phyloP scores from a whole-genome alignment of 2,329 filamentous ascomycete genomes.

The Hymenoscyphus repandus region DNA sequence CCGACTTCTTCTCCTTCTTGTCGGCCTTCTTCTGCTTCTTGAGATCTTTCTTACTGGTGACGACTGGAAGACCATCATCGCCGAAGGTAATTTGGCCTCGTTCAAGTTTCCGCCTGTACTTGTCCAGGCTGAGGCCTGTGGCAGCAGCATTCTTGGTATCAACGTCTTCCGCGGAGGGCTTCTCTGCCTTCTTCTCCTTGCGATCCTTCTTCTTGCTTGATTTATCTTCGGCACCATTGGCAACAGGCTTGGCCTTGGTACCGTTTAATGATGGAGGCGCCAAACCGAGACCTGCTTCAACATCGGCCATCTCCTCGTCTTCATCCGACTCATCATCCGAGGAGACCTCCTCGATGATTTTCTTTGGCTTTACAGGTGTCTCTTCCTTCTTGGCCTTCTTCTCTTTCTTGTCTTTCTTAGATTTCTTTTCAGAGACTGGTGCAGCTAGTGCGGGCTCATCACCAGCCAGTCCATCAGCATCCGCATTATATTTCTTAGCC shows the following conservation, averaged over 20 bases:
- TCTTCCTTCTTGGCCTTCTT: slow-evolving; percentile 36
- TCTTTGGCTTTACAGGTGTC: slow-evolving; percentile 33
- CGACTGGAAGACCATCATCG: slow-evolving; percentile 58
- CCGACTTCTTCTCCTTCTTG: slow-evolving; percentile 34
- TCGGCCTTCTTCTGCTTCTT: slow-evolving; percentile 65
- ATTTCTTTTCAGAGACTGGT: slow-evolving; percentile 39
- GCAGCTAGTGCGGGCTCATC: slow-evolving; percentile 56
- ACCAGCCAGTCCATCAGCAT: slow-evolving; percentile 78
- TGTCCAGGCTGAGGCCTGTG: slow-evolving; percentile 65
- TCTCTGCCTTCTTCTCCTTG: slow-evolving; percentile 19
- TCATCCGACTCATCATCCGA: slow-evolving; percentile 22
- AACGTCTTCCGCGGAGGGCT: slow-evolving; percentile 34
- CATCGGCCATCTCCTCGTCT: slow-evolving; percentile 28
- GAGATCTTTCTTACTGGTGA: slow-evolving; percentile 70
- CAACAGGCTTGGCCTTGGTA: slow-evolving; percentile 22
- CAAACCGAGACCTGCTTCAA: slow-evolving; percentile 20
- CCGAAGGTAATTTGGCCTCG: slow-evolving; percentile 67
- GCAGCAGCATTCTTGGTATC: slow-evolving; percentile 51
- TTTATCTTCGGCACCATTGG: slow-evolving; percentile 30
- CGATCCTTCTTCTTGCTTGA: slow-evolving; percentile 37
- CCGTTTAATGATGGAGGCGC: slow-evolving; percentile 4
- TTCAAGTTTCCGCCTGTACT: slow-evolving; percentile 75
- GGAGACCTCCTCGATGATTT: slow-evolving; percentile 21
- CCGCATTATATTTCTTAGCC: slow-evolving; percentile 87
- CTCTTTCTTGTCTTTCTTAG: slow-evolving; percentile 44